Percentiles rank a stretch among this genome's conserved stretches.
These are phyloP conservation scores for Durio zibethinus DNA, from an alignment of 345 rosid genomes.

Conservation along the genomic window DNA sequence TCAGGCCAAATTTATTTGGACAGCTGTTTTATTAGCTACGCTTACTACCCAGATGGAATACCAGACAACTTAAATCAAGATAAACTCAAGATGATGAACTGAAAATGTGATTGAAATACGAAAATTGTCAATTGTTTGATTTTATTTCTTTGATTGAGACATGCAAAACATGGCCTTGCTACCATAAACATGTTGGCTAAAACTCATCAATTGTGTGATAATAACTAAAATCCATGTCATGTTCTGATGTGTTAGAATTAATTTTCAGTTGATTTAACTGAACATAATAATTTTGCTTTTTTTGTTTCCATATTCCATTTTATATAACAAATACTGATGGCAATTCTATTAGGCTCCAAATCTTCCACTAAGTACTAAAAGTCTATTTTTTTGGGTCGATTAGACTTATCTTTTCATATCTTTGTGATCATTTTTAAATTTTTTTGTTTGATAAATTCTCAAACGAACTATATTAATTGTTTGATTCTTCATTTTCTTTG, in stretches of 20 bases:
- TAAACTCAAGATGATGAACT: not conserved
- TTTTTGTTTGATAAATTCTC: no score
- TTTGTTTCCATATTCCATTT: not conserved
- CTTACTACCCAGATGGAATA: conserved; percentile 25
- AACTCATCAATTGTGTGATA: not conserved
- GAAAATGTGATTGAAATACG: conserved; percentile 4
- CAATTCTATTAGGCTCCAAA: no score
- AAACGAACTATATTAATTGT: no score
- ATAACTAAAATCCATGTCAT: not conserved
- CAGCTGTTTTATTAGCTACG: conserved; percentile 50
- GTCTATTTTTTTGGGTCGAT: no score
- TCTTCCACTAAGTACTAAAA: no score
- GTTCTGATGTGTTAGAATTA: conserved; percentile 17
- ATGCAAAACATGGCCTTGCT: not conserved
- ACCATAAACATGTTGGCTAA: not conserved
- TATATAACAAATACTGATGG: not conserved
- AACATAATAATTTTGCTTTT: not conserved
- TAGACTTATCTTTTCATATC: no score
- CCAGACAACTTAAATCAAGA: conserved; percentile 1
- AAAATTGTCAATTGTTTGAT: conserved; percentile 25
- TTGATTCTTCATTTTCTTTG: no score
- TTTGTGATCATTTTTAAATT: no score
- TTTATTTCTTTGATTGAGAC: conserved; percentile 14
- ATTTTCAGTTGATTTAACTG: not conserved
- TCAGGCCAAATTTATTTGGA: conserved; percentile 57